A percentile compares a stretch with the other conserved stretches of the same genome.
Evolutionary conservation across 108 stramenopile genomes (phyloP).

Genomic region (Stephanodiscus triporus): DNA sequence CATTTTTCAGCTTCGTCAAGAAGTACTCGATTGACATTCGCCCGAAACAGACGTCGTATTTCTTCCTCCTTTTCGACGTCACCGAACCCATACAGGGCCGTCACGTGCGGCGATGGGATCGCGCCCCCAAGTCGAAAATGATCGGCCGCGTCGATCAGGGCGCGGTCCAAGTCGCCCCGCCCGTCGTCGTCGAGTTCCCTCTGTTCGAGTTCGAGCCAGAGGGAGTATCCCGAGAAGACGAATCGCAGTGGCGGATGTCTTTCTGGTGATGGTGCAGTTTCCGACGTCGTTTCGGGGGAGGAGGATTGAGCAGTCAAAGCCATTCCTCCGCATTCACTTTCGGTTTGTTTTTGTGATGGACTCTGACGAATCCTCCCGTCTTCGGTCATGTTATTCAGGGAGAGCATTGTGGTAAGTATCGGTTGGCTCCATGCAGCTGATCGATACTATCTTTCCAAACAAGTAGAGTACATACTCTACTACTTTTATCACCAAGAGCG

Average conservation of each 20-base stretch:
- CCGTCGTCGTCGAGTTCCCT: slow-evolving; percentile 16
- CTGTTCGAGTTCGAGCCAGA: slow-evolving; percentile 56
- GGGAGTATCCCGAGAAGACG: slow-evolving; percentile 44
- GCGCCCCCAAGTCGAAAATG: slow-evolving; percentile 18
- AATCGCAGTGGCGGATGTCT: slow-evolving; percentile 36
- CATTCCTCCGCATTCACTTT: neutral
- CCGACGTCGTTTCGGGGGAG: neutral
- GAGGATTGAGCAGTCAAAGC: neutral
- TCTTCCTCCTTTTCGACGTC: slow-evolving; percentile 21
- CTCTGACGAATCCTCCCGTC: neutral
- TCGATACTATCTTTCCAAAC: too few species aligned
- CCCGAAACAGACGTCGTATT: slow-evolving; percentile 25
- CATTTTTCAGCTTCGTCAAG: slow-evolving; percentile 16
- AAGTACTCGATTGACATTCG: slow-evolving; percentile 24
- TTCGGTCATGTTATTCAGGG: too few species aligned
- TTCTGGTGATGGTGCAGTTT: neutral
- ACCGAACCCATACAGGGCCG: slow-evolving; percentile 45
- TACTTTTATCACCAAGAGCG: too few species aligned
- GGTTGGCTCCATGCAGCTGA: too few species aligned
- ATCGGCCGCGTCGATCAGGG: slow-evolving; percentile 30
- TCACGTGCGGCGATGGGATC: slow-evolving; percentile 51
- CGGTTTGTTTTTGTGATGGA: neutral
- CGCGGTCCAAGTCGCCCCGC: slow-evolving; percentile 34
- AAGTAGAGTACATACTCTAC: too few species aligned
- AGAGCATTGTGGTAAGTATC: too few species aligned